Conservation (phyloP, 768 basidiomycete species). For the Russula vinacea region DNA sequence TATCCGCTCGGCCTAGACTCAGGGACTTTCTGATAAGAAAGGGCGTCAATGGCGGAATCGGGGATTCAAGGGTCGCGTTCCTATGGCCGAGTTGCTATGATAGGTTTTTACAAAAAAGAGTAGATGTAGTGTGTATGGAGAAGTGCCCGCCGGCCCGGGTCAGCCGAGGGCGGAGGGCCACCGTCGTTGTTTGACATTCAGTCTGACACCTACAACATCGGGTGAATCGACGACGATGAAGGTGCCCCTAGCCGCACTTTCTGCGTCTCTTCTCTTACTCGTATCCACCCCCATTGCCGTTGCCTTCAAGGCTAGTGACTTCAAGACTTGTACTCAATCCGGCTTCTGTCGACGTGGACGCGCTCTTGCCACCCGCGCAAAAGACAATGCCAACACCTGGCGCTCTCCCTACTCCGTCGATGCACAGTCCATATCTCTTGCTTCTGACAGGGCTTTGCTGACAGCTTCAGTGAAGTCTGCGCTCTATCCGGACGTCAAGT, state of each 20-base stretch:
- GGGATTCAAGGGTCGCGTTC: background rate
- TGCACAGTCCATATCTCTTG: constrained; percentile 49
- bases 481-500: constrained; percentile 81
- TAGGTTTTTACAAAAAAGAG: background rate
- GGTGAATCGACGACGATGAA: constrained; percentile 26
- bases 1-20: background rate
- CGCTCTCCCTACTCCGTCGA: constrained; percentile 84
- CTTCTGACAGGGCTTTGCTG: constrained; percentile 57
- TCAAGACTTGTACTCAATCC: constrained; percentile 92
- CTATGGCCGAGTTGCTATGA: constrained; percentile 9
- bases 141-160: background rate
- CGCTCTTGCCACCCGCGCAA: constrained; percentile 72
- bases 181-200: background rate
- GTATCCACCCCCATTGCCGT: constrained; percentile 38
- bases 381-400: constrained; percentile 58
- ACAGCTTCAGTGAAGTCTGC: constrained; percentile 74
- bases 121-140: background rate
- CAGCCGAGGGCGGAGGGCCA: background rate
- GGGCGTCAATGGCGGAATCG: constrained; percentile 1
- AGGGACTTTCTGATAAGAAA: constrained; percentile 10
- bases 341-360: constrained; percentile 94
- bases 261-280: constrained; percentile 36
- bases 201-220: no score
- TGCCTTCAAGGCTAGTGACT: constrained; percentile 78
- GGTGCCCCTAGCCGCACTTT: constrained; percentile 21